These are phyloP conservation scores for Prosopis cineraria DNA, from an alignment of 306 rosid genomes.

Conservation along the genomic window DNA sequence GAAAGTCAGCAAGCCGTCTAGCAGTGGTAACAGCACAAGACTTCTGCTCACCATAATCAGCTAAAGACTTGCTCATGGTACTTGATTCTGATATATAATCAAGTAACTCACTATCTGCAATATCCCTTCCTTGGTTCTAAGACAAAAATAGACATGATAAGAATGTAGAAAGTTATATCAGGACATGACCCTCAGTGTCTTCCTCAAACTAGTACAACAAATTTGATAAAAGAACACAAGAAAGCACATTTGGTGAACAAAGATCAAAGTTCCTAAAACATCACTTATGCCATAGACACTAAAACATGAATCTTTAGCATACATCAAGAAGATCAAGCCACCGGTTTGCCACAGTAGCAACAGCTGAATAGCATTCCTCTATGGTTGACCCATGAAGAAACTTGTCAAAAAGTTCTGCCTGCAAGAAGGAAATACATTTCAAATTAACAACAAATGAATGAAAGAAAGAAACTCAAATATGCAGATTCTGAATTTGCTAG, in stretches of 20 bases:
- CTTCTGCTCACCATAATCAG: constrained; percentile 85
- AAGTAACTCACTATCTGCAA: constrained; percentile 93
- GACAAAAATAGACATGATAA: constrained; percentile 22
- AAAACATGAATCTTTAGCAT: constrained; percentile 41
- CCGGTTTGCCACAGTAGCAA: constrained; percentile 83
- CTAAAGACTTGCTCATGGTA: constrained; percentile 99
- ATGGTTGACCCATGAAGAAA: constrained; percentile 90
- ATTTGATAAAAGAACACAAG: background rate
- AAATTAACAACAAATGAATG: constrained; percentile 6
- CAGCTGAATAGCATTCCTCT: constrained; percentile 89
- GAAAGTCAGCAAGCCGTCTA: constrained; percentile 93
- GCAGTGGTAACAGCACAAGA: constrained; percentile 98
- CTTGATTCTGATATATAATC: constrained; percentile 98
- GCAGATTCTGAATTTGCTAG: constrained; percentile 17
- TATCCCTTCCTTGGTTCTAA: constrained; percentile 89
- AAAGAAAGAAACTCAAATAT: constrained; percentile 2
- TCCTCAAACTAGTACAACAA: constrained; percentile 18
- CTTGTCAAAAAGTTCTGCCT: constrained; percentile 98
- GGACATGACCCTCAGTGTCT: constrained; percentile 25
- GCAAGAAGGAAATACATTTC: constrained; percentile 35
- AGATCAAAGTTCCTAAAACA: constrained; percentile 14
- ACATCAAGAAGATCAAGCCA: constrained; percentile 99
- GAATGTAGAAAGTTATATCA: constrained; percentile 15
- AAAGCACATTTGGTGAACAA: background rate
- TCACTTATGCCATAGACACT: constrained; percentile 28